Evolutionary conservation across 2,329 filamentous ascomycete genomes (phyloP), one percentile per base, ranked within the genome.

Genomic region (Scolecobasidium constrictum): DNA sequence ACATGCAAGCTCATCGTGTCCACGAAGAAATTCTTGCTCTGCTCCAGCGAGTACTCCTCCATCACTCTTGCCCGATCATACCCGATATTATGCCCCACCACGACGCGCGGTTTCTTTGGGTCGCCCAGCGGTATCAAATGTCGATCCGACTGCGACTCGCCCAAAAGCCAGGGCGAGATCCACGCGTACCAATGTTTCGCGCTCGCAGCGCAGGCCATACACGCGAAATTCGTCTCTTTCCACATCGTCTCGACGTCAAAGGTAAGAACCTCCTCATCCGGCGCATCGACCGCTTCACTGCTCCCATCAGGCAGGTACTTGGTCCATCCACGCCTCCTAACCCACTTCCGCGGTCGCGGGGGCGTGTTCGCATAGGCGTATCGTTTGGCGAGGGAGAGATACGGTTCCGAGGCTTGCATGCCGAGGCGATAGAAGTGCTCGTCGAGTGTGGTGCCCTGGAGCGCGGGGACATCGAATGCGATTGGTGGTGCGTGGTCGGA

Each of bases 1-100:
- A 94, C 90, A 58, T 98, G 92, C 16, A 98, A 68, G 2, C 90
- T 96, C 92, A 98, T 98, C 21, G 92, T 98, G 59, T 98, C 92
- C 40, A 98, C 64, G 57, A 94, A 98, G 35, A 77, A 82, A 52
- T 87, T 96, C 31, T 78, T 77, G 1, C 86, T 82, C 59, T 95
- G 90, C 43, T 77, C 69, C 33, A 96, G 62, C 53, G 81, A 74
- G 58, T 98, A 98, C 59, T 98, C 92, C 58, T 98, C 92, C 16
- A 80, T 63, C 43, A 95, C 77, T 26, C 93, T 75, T 13, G 90
- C 90, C 18, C 92, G 75, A 57, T 98, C 92, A 58, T 93, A 98
- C 16, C 92, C 92, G 46, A 98, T 78, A 51, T 98, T 98, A 63
- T 98, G 92, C 2, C 92, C 92, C 17, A 98, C 77, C 35, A 98